Percentiles rank a stretch among this genome's conserved stretches.
phyloP scores from a whole-genome alignment of 495 filamentous ascomycete species.

The Daldinia loculata region DNA sequence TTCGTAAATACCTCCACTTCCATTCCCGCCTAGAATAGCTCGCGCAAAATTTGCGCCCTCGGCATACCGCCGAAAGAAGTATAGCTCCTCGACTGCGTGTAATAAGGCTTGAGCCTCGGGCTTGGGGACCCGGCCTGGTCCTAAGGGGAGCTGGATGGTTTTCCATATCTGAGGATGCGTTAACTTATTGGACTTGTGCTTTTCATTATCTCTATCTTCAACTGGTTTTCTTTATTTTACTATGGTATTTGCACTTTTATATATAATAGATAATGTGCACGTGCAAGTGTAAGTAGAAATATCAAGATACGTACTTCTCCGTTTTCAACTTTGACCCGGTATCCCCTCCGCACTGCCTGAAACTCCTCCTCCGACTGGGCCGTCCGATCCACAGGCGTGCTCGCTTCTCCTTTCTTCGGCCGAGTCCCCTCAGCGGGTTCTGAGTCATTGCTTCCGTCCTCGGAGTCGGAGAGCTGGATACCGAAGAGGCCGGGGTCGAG shows the following conservation, averaged over 20 bases:
- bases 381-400: slow-evolving; percentile 46
- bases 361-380: slow-evolving; percentile 57
- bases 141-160: slow-evolving; percentile 51
- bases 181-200: neutral
- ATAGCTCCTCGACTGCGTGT: slow-evolving; percentile 66
- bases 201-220: neutral
- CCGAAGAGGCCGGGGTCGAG: slow-evolving; percentile 47
- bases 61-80: slow-evolving; percentile 59
- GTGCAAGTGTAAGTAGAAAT: neutral
- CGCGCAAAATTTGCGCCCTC: slow-evolving; percentile 52
- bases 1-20: slow-evolving; percentile 17
- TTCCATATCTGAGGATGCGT: slow-evolving; percentile 50
- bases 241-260: neutral
- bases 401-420: slow-evolving; percentile 19
- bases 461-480: slow-evolving; percentile 54
- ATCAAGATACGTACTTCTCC: slow-evolving; percentile 49
- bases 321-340: slow-evolving; percentile 56
- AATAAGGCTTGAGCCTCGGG: slow-evolving; percentile 57
- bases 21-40: slow-evolving; percentile 44
- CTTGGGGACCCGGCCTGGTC: slow-evolving; percentile 44
- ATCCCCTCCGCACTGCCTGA: slow-evolving; percentile 48
- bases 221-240: neutral
- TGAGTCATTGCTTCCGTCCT: slow-evolving; percentile 29
- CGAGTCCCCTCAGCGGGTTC: slow-evolving; percentile 19
- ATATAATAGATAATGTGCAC: neutral